Base-by-base conservation (phyloP, 176 grass and related monocot species). In the Triticum urartu region DNA sequence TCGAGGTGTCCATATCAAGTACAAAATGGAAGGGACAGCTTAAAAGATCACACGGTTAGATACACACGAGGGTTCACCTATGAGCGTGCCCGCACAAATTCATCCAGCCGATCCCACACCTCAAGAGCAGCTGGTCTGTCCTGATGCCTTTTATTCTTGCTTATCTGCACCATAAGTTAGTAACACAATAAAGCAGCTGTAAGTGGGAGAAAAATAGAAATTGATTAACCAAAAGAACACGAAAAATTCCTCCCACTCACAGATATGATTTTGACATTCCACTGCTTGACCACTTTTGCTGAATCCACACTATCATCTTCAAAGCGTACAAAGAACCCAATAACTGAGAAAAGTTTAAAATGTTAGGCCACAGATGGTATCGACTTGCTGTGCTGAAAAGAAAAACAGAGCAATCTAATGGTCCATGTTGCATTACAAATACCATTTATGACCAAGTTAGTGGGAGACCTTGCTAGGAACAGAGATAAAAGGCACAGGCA, bases 101-200 rank as follows among this genome's bases (percentile, higher is more conserved):
- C 93, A 54, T 98, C 96, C 65, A 95, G 78, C 40, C 92, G 89
- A 68, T 98, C 96, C 93, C 93, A 98, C 74, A 98, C 84, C 92
- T 98, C 93, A 69, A 98, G 84, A 47, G 96, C 93, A 43, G 96
- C 93, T 77, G 96, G 89, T 88, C 96, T 94, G 79, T 98, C 96
- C 82, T 98, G 96, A 91, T 98, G 96, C 75, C 96, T 88, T 85
- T 98, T 98, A 68, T 95, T 92, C 86, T 98, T 98, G 88, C 96
- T 98, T 82, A 98, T 95, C 96, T 98, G 86, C 52, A 62, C 9
- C 66, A 40, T 20, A 77, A 11, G 47, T 18, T 13, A 26, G 17
- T 28, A 71, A 67, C 6, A 91, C 59, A 82, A 64, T 10, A 47
- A 84, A 39, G 68, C 26, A 36, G 68, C 18, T 38, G 73, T 75